phyloP scores from a whole-genome alignment of 331 rosid species.

The Arachis monticola region DNA sequence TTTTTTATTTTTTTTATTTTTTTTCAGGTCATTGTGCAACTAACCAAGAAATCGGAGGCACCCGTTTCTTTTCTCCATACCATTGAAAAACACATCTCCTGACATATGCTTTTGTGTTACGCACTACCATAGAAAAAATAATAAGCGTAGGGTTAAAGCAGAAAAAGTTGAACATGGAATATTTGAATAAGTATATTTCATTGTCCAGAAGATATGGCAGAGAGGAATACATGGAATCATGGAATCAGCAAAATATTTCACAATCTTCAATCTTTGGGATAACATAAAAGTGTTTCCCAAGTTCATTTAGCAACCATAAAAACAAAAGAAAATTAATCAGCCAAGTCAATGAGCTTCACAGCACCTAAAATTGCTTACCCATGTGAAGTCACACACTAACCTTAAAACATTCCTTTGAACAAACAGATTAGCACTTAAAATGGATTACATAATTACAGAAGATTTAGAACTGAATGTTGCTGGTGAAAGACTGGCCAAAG shows the following conservation, averaged over 20 bases:
- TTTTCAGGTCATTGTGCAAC: too few relatives aligned
- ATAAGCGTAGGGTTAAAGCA: not conserved
- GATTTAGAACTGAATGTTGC: slow-evolving; percentile 50
- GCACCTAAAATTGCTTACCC: slow-evolving; percentile 17
- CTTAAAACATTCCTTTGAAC: not conserved
- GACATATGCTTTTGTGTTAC: too few relatives aligned
- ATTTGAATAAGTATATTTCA: not conserved
- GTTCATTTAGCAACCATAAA: not conserved
- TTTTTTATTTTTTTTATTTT: too few relatives aligned
- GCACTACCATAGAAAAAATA: too few relatives aligned
- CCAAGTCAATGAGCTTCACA: slow-evolving; percentile 33
- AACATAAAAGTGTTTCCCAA: not conserved
- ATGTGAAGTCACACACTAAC: not conserved
- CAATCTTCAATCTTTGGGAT: not conserved
- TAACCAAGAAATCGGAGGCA: too few relatives aligned
- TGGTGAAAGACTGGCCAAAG: slow-evolving; percentile 61
- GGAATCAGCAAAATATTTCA: too few relatives aligned
- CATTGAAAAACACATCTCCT: too few relatives aligned
- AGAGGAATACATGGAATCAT: slow-evolving; percentile 13
- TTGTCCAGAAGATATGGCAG: not conserved
- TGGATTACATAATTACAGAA: not conserved
- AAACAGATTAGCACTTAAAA: not conserved
- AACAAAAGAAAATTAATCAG: not conserved
- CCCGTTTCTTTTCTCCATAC: too few relatives aligned
- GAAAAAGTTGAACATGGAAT: not conserved